Base-by-base conservation (phyloP, 495 filamentous ascomycete species). In the Xylaria curta region DNA sequence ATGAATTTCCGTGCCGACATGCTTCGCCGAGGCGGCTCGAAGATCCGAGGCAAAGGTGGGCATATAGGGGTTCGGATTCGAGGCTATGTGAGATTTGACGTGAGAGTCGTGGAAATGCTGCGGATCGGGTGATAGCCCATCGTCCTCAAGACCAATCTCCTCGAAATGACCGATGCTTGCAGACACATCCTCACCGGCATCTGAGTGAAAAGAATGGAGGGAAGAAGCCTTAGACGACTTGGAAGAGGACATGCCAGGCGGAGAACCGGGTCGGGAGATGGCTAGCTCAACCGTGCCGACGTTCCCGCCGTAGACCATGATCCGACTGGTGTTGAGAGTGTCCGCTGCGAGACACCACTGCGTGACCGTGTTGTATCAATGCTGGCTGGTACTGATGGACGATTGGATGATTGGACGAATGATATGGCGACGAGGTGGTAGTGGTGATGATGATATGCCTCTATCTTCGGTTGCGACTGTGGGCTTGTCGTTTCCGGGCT, bases 191-290 rank as follows among this genome's bases (percentile, higher is more conserved):
- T 89, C 88, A 38, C 90, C 77, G 4, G 71, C 68, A 74, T 91
- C 92, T 53, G 91, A 91, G 58, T 89, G 88, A 36, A 92, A 89
- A 19, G 93, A 97, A 74, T 90, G 90, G 71, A 94, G 90, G n/a
- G 94, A 96, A 19, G 93, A 96, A 44, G 91, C 93, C 78, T 97
- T 96, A 69, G 93, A 97, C 69, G 93, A 96, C 77, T 93, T 75
- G 54, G 94, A 97, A 61, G 89, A 88, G 72, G 91, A 93, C 78
- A 97, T 86, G 71, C 93, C 92, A 72, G 94, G 94, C 51, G 94
- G 93, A 71, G 93, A 96, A 77, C 88, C 90, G 51, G 93, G 93
- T 74, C 87, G 85, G 40, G 84, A 83, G 66, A 78, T 77, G 75
- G 80, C 76, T 80, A 80, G 73, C 51, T 84, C 84, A 72, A 82